A percentile compares a stretch with the other conserved stretches of the same genome.
Conservation (phyloP, 164 flowering plant genomes). For the Paratinospora sagittata region DNA sequence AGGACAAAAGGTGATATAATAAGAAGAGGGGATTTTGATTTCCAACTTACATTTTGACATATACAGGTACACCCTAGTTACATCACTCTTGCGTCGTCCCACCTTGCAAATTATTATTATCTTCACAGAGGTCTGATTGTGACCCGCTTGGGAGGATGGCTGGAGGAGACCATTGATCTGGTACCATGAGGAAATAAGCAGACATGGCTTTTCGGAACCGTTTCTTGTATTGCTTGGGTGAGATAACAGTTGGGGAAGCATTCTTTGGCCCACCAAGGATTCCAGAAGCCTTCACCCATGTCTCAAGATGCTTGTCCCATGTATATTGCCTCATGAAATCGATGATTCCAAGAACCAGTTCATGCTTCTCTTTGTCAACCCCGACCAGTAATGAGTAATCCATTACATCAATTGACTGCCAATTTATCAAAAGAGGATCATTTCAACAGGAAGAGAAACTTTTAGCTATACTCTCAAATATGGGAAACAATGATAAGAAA, state of each 20-base stretch:
- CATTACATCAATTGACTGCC: constrained; percentile 93
- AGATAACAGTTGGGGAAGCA: constrained; percentile 81
- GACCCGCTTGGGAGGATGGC: constrained; percentile 54
- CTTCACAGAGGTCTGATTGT: constrained; percentile 59
- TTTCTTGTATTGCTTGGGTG: constrained; percentile 94
- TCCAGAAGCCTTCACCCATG: constrained; percentile 97
- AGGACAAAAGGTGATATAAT: not conserved
- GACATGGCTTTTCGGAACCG: constrained; percentile 98
- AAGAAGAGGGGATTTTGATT: not conserved
- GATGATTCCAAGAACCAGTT: constrained; percentile 90
- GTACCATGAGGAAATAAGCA: constrained; percentile 89
- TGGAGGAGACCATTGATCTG: constrained; percentile 90
- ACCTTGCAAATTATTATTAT: constrained; percentile 48
- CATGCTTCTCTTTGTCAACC: constrained; percentile 85
- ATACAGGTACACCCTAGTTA: constrained; percentile 21
- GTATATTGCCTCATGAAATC: constrained; percentile 99
- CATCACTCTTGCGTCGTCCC: constrained; percentile 35
- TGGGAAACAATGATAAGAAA: no score
- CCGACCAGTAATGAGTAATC: constrained; percentile 96
- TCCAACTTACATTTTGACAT: constrained; percentile 27
- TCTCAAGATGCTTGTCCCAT: constrained; percentile 98
- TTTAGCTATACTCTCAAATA: not conserved
- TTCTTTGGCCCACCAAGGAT: constrained; percentile 89
- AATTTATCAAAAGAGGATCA: not conserved
- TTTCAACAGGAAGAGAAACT: not conserved